Percentiles rank a stretch among this genome's conserved stretches.
Evolutionary conservation across 768 basidiomycete species (phyloP).

Genomic region (Dioszegia aurantiaca): DNA sequence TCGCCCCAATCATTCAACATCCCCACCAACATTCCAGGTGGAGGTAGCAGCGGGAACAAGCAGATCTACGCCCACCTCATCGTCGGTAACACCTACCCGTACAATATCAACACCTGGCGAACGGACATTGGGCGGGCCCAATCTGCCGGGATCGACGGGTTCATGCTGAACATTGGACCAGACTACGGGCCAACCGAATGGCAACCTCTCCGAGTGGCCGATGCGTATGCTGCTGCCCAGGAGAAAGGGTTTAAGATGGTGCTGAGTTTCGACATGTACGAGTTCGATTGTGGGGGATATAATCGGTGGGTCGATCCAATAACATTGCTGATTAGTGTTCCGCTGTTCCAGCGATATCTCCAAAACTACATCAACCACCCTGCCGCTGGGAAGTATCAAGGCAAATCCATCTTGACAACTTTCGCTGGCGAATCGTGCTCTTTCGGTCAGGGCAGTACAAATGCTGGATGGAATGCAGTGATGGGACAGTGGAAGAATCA

Average conservation of each 20-base stretch:
- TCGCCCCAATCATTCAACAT: slow-evolving; percentile 5
- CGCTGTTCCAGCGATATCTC: slow-evolving; percentile 57
- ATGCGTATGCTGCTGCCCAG: slow-evolving; percentile 61
- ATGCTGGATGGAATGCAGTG: slow-evolving; percentile 60
- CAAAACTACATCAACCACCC: slow-evolving; percentile 60
- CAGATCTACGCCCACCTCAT: slow-evolving; percentile 49
- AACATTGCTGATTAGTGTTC: neutral
- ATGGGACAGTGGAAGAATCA: slow-evolving; percentile 55
- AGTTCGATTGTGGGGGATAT: slow-evolving; percentile 42
- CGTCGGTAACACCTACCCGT: slow-evolving; percentile 63
- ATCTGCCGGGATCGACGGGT: slow-evolving; percentile 60
- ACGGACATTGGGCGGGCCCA: slow-evolving; percentile 61
- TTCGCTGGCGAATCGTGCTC: slow-evolving; percentile 69
- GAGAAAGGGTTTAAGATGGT: slow-evolving; percentile 59
- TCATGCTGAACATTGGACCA: slow-evolving; percentile 64
- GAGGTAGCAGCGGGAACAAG: slow-evolving; percentile 5
- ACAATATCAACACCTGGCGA: slow-evolving; percentile 12
- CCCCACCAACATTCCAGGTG: slow-evolving; percentile 3
- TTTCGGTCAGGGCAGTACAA: slow-evolving; percentile 59
- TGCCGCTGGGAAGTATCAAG: slow-evolving; percentile 61
- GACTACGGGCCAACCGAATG: slow-evolving; percentile 64
- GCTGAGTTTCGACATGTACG: slow-evolving; percentile 73
- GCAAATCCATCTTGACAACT: slow-evolving; percentile 65
- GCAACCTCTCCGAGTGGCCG: slow-evolving; percentile 63
- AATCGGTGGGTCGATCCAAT: slow-evolving; percentile 50